phyloP scores from a whole-genome alignment of 768 basidiomycete species.

The Coprinopsis strossmayeri region DNA sequence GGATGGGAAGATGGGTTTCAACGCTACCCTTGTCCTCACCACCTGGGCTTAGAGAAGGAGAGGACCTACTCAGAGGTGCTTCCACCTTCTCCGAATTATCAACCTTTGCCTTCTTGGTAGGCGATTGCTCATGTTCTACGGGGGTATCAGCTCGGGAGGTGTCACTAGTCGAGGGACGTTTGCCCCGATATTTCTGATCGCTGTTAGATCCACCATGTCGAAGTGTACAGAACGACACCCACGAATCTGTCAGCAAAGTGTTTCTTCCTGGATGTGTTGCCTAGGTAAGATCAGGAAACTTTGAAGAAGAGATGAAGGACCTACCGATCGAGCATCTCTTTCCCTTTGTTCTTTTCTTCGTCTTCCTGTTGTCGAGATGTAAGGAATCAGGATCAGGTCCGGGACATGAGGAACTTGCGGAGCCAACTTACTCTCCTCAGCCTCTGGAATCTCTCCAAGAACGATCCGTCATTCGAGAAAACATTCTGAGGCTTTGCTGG shows the following conservation, averaged over 20 bases:
- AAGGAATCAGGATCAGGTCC: neutral
- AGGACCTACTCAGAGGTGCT: slow-evolving; percentile 3
- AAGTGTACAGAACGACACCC: slow-evolving; percentile 19
- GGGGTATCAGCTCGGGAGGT: slow-evolving; percentile 11
- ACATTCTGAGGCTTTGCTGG: slow-evolving; percentile 40
- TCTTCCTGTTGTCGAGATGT: slow-evolving; percentile 36
- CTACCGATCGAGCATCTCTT: slow-evolving; percentile 47
- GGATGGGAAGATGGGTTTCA: neutral
- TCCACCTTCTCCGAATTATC: neutral
- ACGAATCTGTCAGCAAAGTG: slow-evolving; percentile 59
- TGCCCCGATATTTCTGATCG: slow-evolving; percentile 50
- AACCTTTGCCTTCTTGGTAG: slow-evolving; percentile 4
- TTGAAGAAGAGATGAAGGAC: slow-evolving; percentile 6
- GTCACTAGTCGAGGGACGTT: slow-evolving; percentile 29
- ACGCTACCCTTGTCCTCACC: neutral
- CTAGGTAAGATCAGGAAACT: slow-evolving; percentile 2
- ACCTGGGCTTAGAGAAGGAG: neutral
- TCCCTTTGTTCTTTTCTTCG: slow-evolving; percentile 48
- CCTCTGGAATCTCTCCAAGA: slow-evolving; percentile 57
- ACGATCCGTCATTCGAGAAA: slow-evolving; percentile 66
- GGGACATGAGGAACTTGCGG: too few species aligned
- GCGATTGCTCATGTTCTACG: neutral
- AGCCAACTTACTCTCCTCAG: slow-evolving; percentile 42
- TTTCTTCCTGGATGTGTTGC: slow-evolving; percentile 39
- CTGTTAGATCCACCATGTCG: neutral